A percentile compares a stretch with the other conserved stretches of the same genome.
phyloP scores from a whole-genome alignment of 225 moss, liverwort and hornwort genomes.

The Polytrichum commune region DNA sequence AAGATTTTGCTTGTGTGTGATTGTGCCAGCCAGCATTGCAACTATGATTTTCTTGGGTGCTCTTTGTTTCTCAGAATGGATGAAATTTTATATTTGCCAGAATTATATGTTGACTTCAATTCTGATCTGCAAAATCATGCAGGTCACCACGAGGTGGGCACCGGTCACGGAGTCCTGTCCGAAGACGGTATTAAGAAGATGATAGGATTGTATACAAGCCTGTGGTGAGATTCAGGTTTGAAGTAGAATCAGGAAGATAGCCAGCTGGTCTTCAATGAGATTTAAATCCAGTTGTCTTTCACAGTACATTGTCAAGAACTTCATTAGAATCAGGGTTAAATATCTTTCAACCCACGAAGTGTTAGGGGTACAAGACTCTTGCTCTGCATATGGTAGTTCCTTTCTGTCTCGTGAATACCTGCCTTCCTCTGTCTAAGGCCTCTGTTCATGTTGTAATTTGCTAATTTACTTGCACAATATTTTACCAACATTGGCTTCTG shows the following conservation, averaged over 20 bases:
- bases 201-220: background rate
- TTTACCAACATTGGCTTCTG: no score
- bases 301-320: background rate
- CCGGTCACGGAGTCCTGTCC: slow-evolving; percentile 87
- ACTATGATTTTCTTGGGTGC: no score
- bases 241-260: background rate
- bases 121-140: slow-evolving; percentile 13
- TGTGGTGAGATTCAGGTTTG: background rate
- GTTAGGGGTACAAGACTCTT: slow-evolving; percentile 3
- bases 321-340: background rate
- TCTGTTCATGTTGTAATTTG: background rate
- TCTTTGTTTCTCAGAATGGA: no score
- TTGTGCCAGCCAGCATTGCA: no score
- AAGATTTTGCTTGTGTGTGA: no score
- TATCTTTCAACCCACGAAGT: background rate
- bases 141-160: slow-evolving; percentile 95
- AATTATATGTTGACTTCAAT: background rate
- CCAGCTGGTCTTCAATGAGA: background rate
- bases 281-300: background rate
- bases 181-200: slow-evolving; percentile 45
- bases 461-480: background rate
- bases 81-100: no score
- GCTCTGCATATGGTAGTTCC: background rate
- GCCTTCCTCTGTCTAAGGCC: background rate
- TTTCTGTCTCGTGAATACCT: background rate